These are phyloP conservation scores for Oryza rufipogon DNA, from an alignment of 176 grass and related monocot species.

Conservation along the genomic window DNA sequence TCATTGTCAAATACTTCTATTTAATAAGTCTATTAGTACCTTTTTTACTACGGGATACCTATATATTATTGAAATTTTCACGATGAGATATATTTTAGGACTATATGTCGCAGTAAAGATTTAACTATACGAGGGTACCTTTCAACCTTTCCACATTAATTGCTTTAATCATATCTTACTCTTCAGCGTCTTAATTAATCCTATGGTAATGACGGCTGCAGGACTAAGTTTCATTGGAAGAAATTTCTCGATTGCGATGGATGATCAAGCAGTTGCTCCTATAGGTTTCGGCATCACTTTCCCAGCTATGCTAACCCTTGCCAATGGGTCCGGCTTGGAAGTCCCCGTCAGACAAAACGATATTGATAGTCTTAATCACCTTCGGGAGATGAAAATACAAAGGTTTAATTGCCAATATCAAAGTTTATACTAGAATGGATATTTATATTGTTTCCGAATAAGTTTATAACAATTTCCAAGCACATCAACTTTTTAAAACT, in stretches of 20 bases:
- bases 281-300: constrained; percentile 76
- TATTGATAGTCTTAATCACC: constrained; percentile 28
- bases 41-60: no score
- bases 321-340: constrained; percentile 53
- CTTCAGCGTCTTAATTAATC: constrained; percentile 20
- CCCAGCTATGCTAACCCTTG: constrained; percentile 56
- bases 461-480: no score
- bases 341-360: constrained; percentile 42
- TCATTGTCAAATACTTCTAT: no score
- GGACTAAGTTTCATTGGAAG: constrained; percentile 59
- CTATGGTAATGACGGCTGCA: constrained; percentile 25
- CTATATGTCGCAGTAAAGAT: no score
- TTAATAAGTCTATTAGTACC: no score
- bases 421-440: background rate
- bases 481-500: no score
- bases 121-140: no score
- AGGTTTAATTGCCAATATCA: constrained; percentile 40
- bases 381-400: constrained; percentile 53
- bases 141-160: no score
- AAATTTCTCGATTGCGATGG: constrained; percentile 52
- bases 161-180: background rate
- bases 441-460: no score
- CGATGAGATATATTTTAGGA: no score
- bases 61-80: no score
- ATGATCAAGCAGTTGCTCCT: constrained; percentile 49